Percentiles rank a stretch among this genome's conserved stretches.
phyloP scores from a whole-genome alignment of 805 yeast species.

The Candida ortonii region DNA sequence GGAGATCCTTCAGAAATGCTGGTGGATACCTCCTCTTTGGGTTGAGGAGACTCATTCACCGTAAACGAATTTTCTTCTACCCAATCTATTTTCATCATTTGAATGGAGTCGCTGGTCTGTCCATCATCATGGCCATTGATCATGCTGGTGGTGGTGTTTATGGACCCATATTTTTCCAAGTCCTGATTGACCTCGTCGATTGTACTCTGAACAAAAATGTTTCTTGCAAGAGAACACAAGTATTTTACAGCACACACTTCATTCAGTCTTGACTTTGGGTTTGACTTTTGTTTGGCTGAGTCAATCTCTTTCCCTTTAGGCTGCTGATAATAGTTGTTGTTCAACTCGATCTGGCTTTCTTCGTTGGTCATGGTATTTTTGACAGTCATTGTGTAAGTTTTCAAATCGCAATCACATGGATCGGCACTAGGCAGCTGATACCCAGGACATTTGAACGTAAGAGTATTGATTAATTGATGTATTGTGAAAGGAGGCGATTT shows the following conservation, averaged over 20 bases:
- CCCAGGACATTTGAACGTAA: conserved; percentile 19
- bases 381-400: conserved; percentile 15
- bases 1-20: conserved; percentile 6
- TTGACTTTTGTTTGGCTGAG: too few relatives aligned
- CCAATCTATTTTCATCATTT: conserved; percentile 23
- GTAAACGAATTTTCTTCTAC: conserved; percentile 1
- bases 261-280: too few relatives aligned
- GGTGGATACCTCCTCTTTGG: not conserved
- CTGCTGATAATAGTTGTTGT: conserved; percentile 16
- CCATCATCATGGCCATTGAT: conserved; percentile 3
- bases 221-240: conserved; percentile 24
- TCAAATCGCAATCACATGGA: not conserved
- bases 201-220: conserved; percentile 25
- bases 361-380: conserved; percentile 18
- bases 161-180: conserved; percentile 18
- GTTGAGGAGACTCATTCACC: not conserved
- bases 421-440: conserved; percentile 8
- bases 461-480: conserved; percentile 16
- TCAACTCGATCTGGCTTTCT: conserved; percentile 12
- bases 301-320: not conserved
- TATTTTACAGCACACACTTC: conserved; percentile 25
- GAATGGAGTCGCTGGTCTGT: conserved; percentile 10
- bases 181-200: conserved; percentile 21
- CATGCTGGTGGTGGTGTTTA: conserved; percentile 10
- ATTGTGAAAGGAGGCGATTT: conserved; percentile 33